A percentile compares a stretch with the other conserved stretches of the same genome.
phyloP scores from a whole-genome alignment of 306 rosid genomes.

The Cucumis cinereus region DNA sequence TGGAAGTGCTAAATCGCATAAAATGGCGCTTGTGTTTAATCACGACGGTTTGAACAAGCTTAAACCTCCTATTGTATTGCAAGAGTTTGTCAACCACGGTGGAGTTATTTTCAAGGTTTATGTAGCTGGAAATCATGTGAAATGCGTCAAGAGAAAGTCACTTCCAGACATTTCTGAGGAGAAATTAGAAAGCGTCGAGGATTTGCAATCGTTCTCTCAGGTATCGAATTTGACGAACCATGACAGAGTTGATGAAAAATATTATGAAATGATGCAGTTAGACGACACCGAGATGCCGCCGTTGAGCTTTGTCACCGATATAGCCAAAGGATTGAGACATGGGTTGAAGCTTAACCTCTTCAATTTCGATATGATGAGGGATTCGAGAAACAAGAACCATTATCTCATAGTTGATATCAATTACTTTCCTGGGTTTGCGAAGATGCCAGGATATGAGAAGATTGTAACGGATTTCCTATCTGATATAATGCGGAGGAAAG shows the following conservation, averaged over 20 bases:
- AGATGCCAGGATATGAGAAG: constrained; percentile 82
- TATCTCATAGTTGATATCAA: constrained; percentile 82
- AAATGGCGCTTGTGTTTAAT: constrained; percentile 67
- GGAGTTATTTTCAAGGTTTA: constrained; percentile 90
- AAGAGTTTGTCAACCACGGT: constrained; percentile 86
- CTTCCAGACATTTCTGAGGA: constrained; percentile 76
- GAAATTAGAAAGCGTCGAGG: constrained; percentile 37
- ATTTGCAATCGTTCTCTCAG: constrained; percentile 64
- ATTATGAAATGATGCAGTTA: constrained; percentile 61
- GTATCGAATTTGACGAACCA: constrained; percentile 53
- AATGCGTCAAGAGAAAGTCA: constrained; percentile 79
- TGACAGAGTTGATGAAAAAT: constrained; percentile 49
- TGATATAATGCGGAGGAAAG: constrained; percentile 36
- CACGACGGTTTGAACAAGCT: constrained; percentile 47
- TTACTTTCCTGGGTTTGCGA: constrained; percentile 94
- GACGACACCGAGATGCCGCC: constrained; percentile 87
- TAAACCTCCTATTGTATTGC: constrained; percentile 76
- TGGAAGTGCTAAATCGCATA: constrained; percentile 84
- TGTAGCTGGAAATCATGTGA: constrained; percentile 60
- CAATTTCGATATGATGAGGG: constrained; percentile 81
- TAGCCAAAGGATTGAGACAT: constrained; percentile 51
- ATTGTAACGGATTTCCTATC: constrained; percentile 73
- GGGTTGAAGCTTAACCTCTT: constrained; percentile 60
- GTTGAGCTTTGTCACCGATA: constrained; percentile 34
- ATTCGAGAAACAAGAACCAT: constrained; percentile 54